Conservation (phyloP, 1,284 basidiomycete species). For the Volvariella volvacea region DNA sequence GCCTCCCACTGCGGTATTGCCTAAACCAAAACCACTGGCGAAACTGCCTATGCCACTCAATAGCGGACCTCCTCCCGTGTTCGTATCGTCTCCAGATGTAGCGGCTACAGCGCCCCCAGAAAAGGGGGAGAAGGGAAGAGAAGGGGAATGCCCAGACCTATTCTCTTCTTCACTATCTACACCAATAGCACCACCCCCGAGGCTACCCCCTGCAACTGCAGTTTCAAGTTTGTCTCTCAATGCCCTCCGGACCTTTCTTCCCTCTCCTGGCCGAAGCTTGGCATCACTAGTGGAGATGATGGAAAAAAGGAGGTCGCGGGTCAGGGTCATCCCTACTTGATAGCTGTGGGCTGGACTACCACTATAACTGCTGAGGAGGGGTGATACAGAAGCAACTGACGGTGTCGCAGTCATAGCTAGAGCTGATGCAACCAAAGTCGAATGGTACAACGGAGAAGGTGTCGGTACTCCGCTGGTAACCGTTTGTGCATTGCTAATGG, state of each 20-base stretch:
- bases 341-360: conserved; percentile 6
- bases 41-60: conserved; percentile 29
- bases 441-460: too few species aligned
- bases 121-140: too few species aligned
- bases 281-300: conserved; percentile 48
- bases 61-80: conserved; percentile 19
- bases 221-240: conserved; percentile 31
- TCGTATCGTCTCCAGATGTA: conserved; percentile 16
- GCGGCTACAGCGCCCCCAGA: conserved; percentile 14
- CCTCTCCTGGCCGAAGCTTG: conserved; percentile 43
- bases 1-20: conserved; percentile 14
- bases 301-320: conserved; percentile 38
- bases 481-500: not conserved
- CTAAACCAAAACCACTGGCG: conserved; percentile 30
- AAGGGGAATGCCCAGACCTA: conserved; percentile 9
- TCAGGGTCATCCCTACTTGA: conserved; percentile 26
- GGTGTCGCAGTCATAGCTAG: not conserved
- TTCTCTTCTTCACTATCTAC: conserved; percentile 12
- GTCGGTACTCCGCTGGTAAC: not conserved
- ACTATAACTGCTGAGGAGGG: conserved; percentile 8
- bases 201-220: conserved; percentile 14
- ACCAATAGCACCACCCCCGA: conserved; percentile 3
- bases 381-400: conserved; percentile 5
- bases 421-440: too few species aligned
- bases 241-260: conserved; percentile 56